Base-by-base conservation (phyloP, 495 filamentous ascomycete genomes). In the Alectoria sarmentosa region DNA sequence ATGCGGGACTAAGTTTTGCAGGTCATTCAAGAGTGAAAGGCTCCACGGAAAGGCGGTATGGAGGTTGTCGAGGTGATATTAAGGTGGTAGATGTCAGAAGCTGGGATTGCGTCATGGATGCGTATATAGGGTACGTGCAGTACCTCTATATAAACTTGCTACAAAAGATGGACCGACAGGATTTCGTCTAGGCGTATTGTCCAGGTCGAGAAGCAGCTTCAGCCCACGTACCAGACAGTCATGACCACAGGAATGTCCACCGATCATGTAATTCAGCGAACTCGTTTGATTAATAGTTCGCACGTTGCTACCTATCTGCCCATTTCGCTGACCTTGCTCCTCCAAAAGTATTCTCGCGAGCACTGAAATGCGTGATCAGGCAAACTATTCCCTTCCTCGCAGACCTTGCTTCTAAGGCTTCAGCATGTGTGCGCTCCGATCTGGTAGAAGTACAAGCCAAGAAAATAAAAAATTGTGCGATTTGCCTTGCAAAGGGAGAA, bases 381-480 rank as follows among this genome's bases (percentile, higher is more conserved):
- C 38, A 58, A 13, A 41, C 41, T 44, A 38, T 15, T 32, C 42
- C 52, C 34, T 57, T 14, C 14, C 55, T 58, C 30, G 15, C 28
- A n/a, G 41, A 44, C 30, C 21, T 28, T 49, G 38, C 60, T 46
- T 46, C 26, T 49, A 49, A 9, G 23, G 23, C 38, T 21, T 4
- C 41, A 37, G 52, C 28, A 26, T n/a, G 14, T 44, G 21, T 48
- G 54, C 42, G 28, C 30, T 38, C 54, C 32, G 54, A 46, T 26
- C 54, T 21, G 54, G 41, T 64, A 57, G 55, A 64, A 64, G 21
- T 64, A 57, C 55, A 58, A 21, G 54, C 41, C 48, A 57, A 63
- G 49, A 41, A 44, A 56, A 54, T 32, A 8, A 42, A 13, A 3
- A n/a, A 57, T 41, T 23, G 52, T 39, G 48, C 37, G 37, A 26